These are phyloP conservation scores for Plantago rigida DNA, from an alignment of 305 asterid genomes.

Conservation along the genomic window DNA sequence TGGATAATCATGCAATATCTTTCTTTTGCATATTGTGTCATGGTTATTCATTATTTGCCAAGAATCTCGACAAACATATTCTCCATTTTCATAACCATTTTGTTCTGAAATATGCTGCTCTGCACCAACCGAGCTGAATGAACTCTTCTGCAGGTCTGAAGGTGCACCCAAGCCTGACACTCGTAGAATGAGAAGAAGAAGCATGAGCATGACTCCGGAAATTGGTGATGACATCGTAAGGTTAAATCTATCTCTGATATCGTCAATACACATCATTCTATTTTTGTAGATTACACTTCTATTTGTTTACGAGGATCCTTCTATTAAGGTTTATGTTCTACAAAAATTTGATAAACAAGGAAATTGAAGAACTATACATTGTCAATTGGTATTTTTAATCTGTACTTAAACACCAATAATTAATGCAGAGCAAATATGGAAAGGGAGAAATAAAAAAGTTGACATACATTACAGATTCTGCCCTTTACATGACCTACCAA, in stretches of 20 bases:
- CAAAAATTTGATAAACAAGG: not conserved
- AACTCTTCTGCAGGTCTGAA: constrained; percentile 60
- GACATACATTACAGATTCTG: not conserved
- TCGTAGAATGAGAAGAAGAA: constrained; percentile 78
- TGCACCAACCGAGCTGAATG: constrained; percentile 18
- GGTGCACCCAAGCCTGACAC: constrained; percentile 70
- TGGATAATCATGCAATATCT: not conserved
- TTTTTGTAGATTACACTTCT: not conserved
- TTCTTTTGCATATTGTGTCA: constrained; percentile 18
- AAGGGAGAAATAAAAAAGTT: not conserved
- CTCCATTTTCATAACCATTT: not conserved
- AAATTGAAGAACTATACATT: not conserved
- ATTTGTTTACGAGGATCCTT: constrained; percentile 3
- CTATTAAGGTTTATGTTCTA: not conserved
- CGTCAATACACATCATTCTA: not conserved
- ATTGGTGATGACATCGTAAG: constrained; percentile 96
- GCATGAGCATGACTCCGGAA: constrained; percentile 95
- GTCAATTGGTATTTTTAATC: not conserved
- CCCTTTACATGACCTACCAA: too few relatives aligned
- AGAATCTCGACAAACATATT: not conserved
- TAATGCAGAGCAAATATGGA: not conserved
- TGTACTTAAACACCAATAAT: not conserved
- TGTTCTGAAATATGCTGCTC: not conserved
- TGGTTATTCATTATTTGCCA: constrained; percentile 12
- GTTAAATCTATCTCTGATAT: constrained; percentile 40